Conservation (phyloP, 495 filamentous ascomycete genomes). For the Aspergillus hancockii region DNA sequence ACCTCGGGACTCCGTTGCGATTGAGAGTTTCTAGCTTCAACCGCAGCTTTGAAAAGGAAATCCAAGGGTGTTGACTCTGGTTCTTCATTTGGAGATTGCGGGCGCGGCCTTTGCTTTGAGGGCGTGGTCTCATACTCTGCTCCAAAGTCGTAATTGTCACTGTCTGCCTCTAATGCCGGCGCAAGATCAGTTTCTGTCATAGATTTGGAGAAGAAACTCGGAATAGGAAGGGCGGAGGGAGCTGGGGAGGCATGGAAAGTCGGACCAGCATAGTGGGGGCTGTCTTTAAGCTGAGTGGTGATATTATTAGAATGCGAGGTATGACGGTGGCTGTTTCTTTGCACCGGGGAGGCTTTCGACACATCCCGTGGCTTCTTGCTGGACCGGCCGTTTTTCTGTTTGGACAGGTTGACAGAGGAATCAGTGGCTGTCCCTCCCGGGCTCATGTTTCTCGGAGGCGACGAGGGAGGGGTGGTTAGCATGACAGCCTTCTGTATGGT, state of each 20-base stretch:
- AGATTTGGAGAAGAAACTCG: slow-evolving; percentile 86
- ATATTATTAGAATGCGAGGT: slow-evolving; percentile 34
- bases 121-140: slow-evolving; percentile 41
- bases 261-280: slow-evolving; percentile 80
- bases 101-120: slow-evolving; percentile 40
- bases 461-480: slow-evolving; percentile 47
- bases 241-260: slow-evolving; percentile 96
- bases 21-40: slow-evolving; percentile 55
- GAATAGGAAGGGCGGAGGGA: slow-evolving; percentile 88
- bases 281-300: slow-evolving; percentile 49
- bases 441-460: slow-evolving; percentile 41
- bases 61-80: slow-evolving; percentile 78
- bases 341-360: slow-evolving; percentile 29
- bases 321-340: slow-evolving; percentile 33
- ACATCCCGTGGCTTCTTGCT: slow-evolving; percentile 39
- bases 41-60: slow-evolving; percentile 83
- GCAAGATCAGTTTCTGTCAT: slow-evolving; percentile 57
- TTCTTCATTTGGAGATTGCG: slow-evolving; percentile 25
- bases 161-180: slow-evolving; percentile 40
- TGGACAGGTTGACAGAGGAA: slow-evolving; percentile 33
- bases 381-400: slow-evolving; percentile 42
- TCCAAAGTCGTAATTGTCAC: slow-evolving; percentile 36
- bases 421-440: slow-evolving; percentile 36
- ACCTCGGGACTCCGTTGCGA: slow-evolving; percentile 48
- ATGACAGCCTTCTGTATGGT: slow-evolving; percentile 29